Evolutionary conservation across 441 rosid species (phyloP), one percentile per base, ranked within the genome.

Genomic region (Adansonia madagascariensis): DNA sequence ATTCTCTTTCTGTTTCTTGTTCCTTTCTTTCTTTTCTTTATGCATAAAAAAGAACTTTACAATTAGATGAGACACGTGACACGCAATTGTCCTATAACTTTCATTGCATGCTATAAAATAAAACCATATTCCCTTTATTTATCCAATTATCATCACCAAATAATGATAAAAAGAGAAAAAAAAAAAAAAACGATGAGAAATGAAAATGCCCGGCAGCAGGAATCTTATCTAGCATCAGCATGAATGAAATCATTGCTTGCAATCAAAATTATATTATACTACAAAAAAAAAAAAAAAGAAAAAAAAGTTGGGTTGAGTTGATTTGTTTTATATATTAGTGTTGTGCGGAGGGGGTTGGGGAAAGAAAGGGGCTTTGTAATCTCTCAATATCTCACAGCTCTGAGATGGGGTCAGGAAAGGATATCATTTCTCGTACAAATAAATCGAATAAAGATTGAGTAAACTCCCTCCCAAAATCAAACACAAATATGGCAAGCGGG

Each of bases 401-500:
- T 35, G 41, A 35, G 35, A 35, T 70, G 52, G 78, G 81, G 80
- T 61, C 67, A 6, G 44, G 44, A 18, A 50, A 20, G 76, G 71
- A 73, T 67, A 44, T 78, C 68, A 53, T 43, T 74, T 71, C 53
- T 62, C 10, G 71, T 56, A 63, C 75, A 60, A 43, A 70, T 3
- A 50, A 64, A 72, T 49, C 60, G 31, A 7, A 22, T 24, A 71
- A 11, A 20, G 47, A 0, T 11, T 49, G 17, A 43, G 75, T 72
- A 73, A 80, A 11, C 71, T 73, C 65, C 46, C 63, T 65, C 57
- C 20, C 65, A 49, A 57, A 10, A 8, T 65, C 11, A n/a, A 15
- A 68, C 0, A 67, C 24, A 49, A 59, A 76, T 66, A 80, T 60
- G 61, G 63, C 46, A 75, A 71, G 76, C 47, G 81, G 80, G 73